phyloP scores from a whole-genome alignment of 2,329 filamentous ascomycete species.

The Lachnellula occidentalis region DNA sequence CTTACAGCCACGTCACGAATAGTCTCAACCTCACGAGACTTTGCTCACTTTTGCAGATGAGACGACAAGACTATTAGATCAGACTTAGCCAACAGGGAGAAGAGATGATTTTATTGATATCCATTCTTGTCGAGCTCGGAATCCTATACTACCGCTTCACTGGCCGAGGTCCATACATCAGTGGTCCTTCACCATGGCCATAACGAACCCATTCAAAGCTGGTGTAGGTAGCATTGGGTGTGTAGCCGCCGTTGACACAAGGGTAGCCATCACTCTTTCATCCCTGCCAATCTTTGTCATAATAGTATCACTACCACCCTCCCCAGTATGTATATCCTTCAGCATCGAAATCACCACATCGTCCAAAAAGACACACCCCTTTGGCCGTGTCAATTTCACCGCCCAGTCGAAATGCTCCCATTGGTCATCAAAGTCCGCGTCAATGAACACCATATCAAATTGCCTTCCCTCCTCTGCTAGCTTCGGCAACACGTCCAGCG shows the following conservation, averaged over 20 bases:
- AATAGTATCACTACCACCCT: background rate
- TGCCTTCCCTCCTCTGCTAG: constrained; percentile 38
- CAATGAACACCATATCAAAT: constrained; percentile 49
- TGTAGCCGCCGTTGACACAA: background rate
- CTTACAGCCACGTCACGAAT: too few relatives aligned
- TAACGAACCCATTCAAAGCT: background rate
- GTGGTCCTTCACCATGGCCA: background rate
- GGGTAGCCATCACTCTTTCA: background rate
- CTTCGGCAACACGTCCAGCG: constrained; percentile 35
- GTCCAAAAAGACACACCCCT: constrained; percentile 43
- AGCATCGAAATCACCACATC: constrained; percentile 37
- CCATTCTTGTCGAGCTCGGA: too few relatives aligned
- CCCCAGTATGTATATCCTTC: background rate
- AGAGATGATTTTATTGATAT: too few relatives aligned
- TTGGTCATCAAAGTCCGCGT: constrained; percentile 47
- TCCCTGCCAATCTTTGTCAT: background rate
- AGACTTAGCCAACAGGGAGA: too few relatives aligned
- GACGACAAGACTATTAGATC: too few relatives aligned
- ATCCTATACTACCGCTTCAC: too few relatives aligned
- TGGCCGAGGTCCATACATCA: background rate
- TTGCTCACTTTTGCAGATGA: too few relatives aligned
- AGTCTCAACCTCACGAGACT: too few relatives aligned
- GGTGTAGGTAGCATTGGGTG: background rate
- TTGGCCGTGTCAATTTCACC: constrained; percentile 35
- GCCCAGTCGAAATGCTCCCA: constrained; percentile 44